Conservation (phyloP, 352 stramenopile genomes). For the Globisporangium lucens region DNA sequence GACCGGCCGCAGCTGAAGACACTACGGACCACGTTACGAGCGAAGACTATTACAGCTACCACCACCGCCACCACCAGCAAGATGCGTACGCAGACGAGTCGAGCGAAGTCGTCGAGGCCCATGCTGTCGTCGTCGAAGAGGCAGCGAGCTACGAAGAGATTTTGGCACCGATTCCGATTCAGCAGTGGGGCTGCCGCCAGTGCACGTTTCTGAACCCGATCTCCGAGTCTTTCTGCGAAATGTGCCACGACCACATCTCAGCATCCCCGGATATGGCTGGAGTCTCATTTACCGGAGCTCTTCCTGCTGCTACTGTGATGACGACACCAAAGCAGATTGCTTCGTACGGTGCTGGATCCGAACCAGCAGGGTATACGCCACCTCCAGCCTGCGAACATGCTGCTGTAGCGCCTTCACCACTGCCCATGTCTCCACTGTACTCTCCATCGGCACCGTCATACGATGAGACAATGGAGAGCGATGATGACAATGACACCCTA, state of each 20-base stretch:
- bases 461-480: constrained; percentile 13
- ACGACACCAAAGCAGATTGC: background rate
- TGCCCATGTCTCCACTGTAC: constrained; percentile 23
- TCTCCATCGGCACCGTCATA: constrained; percentile 27
- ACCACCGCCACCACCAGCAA: background rate
- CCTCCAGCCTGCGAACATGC: background rate
- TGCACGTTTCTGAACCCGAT: constrained; percentile 62
- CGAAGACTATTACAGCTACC: constrained; percentile 7
- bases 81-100: background rate
- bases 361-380: background rate
- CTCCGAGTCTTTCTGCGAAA: constrained; percentile 55
- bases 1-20: background rate
- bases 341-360: background rate
- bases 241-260: constrained; percentile 57
- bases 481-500: background rate
- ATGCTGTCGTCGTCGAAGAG: constrained; percentile 38
- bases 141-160: constrained; percentile 15
- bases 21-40: background rate
- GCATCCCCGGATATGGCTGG: constrained; percentile 1
- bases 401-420: constrained; percentile 10
- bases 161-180: background rate
- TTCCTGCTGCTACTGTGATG: background rate
- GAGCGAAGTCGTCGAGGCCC: constrained; percentile 31
- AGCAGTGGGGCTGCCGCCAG: constrained; percentile 18
- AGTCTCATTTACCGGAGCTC: background rate